phyloP scores from a whole-genome alignment of 352 stramenopile genomes.

The Pythium graminicola region DNA sequence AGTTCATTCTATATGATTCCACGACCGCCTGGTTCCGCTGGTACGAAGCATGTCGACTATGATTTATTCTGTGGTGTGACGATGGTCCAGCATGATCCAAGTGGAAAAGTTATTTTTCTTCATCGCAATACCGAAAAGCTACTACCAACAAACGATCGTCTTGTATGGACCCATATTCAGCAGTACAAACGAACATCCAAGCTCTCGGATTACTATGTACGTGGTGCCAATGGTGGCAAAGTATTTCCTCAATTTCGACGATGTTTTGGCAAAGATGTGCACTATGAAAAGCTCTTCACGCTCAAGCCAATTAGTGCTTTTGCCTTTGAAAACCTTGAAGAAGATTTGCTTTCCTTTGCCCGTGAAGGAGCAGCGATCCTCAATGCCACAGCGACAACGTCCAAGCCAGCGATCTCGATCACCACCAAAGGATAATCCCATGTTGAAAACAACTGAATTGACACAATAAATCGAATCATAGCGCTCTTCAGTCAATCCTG shows the following conservation, averaged over 20 bases:
- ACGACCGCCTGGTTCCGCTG: constrained; percentile 16
- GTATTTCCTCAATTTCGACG: neutral
- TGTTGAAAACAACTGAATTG: neutral
- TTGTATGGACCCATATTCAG: constrained; percentile 22
- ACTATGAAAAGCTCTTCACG: constrained; percentile 58
- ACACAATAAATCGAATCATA: too few species aligned
- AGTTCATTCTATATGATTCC: constrained; percentile 28
- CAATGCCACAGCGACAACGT: constrained; percentile 4
- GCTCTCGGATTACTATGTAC: constrained; percentile 13
- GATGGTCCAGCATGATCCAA: constrained; percentile 36
- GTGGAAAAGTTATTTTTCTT: constrained; percentile 24
- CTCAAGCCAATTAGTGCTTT: constrained; percentile 60
- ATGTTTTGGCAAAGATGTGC: constrained; percentile 12
- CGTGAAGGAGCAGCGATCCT: constrained; percentile 27
- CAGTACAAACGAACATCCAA: constrained; percentile 16
- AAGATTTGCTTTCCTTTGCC: constrained; percentile 41
- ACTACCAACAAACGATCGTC: neutral
- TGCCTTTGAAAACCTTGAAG: constrained; percentile 54
- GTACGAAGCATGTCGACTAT: constrained; percentile 7
- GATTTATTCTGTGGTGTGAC: constrained; percentile 29
- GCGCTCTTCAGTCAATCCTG: too few species aligned
- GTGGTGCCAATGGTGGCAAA: constrained; percentile 7
- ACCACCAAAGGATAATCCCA: neutral
- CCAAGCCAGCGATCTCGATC: neutral
- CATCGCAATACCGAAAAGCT: constrained; percentile 29